Evolutionary conservation across 148 eudicot genomes (phyloP), one percentile per base, ranked within the genome.

Genomic region (Rhododendron ferrugineum): DNA sequence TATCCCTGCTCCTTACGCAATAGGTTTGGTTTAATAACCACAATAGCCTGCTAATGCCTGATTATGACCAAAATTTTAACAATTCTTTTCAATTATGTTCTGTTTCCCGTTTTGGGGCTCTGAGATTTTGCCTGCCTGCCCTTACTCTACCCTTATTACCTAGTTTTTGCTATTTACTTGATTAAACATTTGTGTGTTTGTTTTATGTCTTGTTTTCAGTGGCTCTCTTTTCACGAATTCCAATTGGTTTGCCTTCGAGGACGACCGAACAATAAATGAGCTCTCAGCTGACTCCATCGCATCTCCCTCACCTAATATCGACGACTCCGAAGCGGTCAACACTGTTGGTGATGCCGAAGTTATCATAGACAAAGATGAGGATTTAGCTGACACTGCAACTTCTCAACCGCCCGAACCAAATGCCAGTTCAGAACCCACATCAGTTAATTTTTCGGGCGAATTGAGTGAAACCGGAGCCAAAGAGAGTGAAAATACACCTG

Each of bases 181-280:
- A 42, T 13, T 49, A 4, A 73, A 18, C 23, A 20, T 23, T 80
- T 60, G 20, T 34, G 10, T 62, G 56, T 16, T 64, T 46, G 18
- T 56, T 73, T 83, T 32, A 3, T 70, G 18, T 83, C 13, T 14
- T 62, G 15, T 80, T 86, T 84, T 26, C 93, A 95, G 98, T 73
- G 94, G 94, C 40, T 94, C 98, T 32, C 91, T 95, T 58, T 93
- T 96, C 83, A 94, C 94, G 40, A 93, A 94, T 89, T 93, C 98
- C 84, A 91, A 95, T 88, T 97, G 98, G 98, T 94, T 97, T 86
- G 98, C 97, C 79, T 94, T 95, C 77, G 98, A 91, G 89, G 96
- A 95, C 8, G 90, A 92, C 40, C 89, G 86, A 58, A 86, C 49
- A 68, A 82, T 74, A 81, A 86, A 89, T 72, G 97, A 94, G 70